Evolutionary conservation across 441 rosid genomes (phyloP), one percentile per base, ranked within the genome.

Genomic region (Adansonia grandidieri): DNA sequence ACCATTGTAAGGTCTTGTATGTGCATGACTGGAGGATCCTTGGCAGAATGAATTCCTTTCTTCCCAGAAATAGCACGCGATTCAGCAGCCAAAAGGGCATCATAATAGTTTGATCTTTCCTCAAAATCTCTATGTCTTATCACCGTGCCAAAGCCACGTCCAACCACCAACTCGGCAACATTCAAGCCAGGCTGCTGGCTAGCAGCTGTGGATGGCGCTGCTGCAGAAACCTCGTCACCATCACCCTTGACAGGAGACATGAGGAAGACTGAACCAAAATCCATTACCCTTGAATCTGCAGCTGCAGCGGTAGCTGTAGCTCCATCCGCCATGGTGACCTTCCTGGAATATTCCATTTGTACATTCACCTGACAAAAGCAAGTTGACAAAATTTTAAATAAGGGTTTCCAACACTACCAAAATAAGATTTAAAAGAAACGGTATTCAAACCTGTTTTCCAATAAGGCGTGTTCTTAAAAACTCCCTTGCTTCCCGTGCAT

Each of bases 281-380:
- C 73, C 73, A 70, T 70, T 70, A 70, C 73, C 60, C 73, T 70
- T 70, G 73, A 48, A 50, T 70, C 73, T 6, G 50, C 51, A 1
- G 72, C 0, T 19, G 58, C 57, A 11, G 73, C n/a, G 10, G 73
- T 8, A 20, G 56, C 20, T 0, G 7, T 9, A 50, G 57, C 44
- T 50, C 58, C 73, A 70, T 70, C 73, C 8, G 84, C 88, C 88
- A 85, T 82, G 73, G 82, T 67, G 54, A 93, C 86, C 88, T 91
- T 94, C 87, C 98, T 92, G 42, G 95, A 89, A 82, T 94, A 96
- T 83, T 96, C 99, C 99, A 94, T 94, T 86, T 88, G 91, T 73
- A 94, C 96, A 62, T 74, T 88, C 66, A 96, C 99, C 99, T 96
- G 85, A 45, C 9, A 84, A 79, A 11, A 44, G 71, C 44, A 77